Conservation (phyloP, 371 early-diverging fungal genomes). For the Rhizomucor miehei region DNA sequence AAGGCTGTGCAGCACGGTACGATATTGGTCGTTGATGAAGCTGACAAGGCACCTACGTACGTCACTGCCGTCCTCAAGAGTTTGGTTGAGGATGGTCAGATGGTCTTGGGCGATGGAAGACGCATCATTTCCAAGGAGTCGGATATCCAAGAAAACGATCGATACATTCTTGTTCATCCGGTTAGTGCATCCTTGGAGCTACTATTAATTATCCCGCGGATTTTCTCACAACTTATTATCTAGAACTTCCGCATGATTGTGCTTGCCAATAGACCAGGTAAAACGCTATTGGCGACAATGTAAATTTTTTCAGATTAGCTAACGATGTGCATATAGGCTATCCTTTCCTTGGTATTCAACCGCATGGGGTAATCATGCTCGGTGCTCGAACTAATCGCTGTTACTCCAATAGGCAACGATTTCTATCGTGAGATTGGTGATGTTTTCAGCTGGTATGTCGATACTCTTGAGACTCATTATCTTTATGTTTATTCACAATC, state of each 20-base stretch:
- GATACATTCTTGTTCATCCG: conserved; percentile 63
- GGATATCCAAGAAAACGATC: conserved; percentile 36
- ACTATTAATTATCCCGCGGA: background rate
- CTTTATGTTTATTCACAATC: background rate
- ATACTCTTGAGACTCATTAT: background rate
- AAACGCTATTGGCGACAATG: background rate
- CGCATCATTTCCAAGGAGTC: conserved; percentile 61
- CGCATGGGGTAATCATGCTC: background rate
- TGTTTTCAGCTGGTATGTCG: conserved; percentile 58
- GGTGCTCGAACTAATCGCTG: background rate
- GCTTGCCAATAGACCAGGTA: conserved; percentile 82
- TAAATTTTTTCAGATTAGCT: too few relatives aligned
- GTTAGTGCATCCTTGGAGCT: conserved; percentile 3
- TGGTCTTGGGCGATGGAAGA: conserved; percentile 82
- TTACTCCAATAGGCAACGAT: conserved; percentile 77
- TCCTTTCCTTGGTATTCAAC: conserved; percentile 30
- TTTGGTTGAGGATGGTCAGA: conserved; percentile 82
- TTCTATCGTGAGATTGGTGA: conserved; percentile 84
- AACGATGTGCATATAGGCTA: conserved; percentile 16
- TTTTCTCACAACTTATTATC: background rate
- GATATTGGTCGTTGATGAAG: conserved; percentile 83
- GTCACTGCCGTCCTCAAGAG: conserved; percentile 80
- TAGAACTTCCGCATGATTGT: conserved; percentile 80
- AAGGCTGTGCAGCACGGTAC: conserved; percentile 66
- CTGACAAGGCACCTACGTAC: conserved; percentile 86